phyloP scores from a whole-genome alignment of 208 protist genomes.

The Acanthamoeba royreba region DNA sequence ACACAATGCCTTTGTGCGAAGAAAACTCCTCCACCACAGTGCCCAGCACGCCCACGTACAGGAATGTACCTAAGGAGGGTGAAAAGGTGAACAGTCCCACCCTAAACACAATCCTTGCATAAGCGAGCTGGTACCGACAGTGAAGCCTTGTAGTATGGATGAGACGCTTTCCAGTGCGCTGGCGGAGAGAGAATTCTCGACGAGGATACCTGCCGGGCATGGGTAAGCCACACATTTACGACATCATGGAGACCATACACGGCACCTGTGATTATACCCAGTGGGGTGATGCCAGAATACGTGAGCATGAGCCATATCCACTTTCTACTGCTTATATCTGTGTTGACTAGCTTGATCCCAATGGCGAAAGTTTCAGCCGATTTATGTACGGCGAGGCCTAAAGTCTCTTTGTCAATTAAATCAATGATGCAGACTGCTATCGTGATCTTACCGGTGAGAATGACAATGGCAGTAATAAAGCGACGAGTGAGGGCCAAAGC shows the following conservation, averaged over 20 bases:
- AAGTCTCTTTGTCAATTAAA: not conserved
- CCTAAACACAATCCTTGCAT: not conserved
- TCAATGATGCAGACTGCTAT: not conserved
- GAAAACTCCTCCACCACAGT: not conserved
- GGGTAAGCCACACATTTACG: too few relatives aligned
- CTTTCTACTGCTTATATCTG: not conserved
- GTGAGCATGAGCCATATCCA: slow-evolving; percentile 11
- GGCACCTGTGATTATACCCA: not conserved
- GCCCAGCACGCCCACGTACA: not conserved
- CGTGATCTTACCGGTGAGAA: not conserved
- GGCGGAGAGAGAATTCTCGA: not conserved
- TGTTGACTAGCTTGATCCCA: not conserved
- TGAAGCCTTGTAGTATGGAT: not conserved
- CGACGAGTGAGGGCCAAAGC: not conserved
- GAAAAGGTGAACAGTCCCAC: too few relatives aligned
- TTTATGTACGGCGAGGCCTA: not conserved
- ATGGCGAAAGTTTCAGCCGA: not conserved
- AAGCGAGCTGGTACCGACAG: not conserved
- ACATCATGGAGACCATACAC: too few relatives aligned
- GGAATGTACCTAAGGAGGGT: slow-evolving; percentile 10
- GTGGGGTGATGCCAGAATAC: not conserved
- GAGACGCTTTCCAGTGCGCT: not conserved
- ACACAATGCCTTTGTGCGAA: not conserved
- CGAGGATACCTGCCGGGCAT: not conserved
- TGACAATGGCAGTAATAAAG: not conserved